Conservation (phyloP, 2,329 filamentous ascomycete species). For the Cercospora canescens region DNA sequence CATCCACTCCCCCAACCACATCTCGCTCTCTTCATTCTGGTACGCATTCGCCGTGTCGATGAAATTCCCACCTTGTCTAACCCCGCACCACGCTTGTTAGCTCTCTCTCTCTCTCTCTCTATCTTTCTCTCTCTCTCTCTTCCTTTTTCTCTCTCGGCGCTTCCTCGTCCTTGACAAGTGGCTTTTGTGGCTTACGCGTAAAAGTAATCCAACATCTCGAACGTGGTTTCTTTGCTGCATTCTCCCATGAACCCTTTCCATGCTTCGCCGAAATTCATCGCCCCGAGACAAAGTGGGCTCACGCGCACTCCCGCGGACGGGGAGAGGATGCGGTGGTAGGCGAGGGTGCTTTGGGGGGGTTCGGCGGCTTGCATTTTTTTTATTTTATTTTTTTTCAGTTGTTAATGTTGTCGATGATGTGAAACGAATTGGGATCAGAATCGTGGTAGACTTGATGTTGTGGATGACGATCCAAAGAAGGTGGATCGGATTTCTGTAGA, state of each 20-base stretch:
- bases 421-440: too few species aligned
- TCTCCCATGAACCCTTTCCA: slow-evolving; percentile 41
- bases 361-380: neutral
- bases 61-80: slow-evolving; percentile 35
- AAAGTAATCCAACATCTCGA: slow-evolving; percentile 37
- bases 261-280: slow-evolving; percentile 56
- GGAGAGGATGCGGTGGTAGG: slow-evolving; percentile 48
- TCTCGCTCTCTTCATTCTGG: slow-evolving; percentile 36
- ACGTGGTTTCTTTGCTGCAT: slow-evolving; percentile 34
- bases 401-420: too few species aligned
- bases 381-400: too few species aligned
- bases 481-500: too few species aligned
- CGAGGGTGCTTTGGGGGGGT: neutral
- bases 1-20: slow-evolving; percentile 35
- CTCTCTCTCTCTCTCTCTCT: too few species aligned
- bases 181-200: slow-evolving; percentile 25
- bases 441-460: too few species aligned
- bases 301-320: slow-evolving; percentile 52
- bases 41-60: slow-evolving; percentile 47
- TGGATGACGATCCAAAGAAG: too few species aligned
- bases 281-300: slow-evolving; percentile 54
- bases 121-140: too few species aligned
- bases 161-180: too few species aligned
- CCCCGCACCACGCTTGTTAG: too few species aligned
- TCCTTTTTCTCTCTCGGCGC: too few species aligned